Evolutionary conservation across 2,329 filamentous ascomycete species (phyloP), one percentile per base, ranked within the genome.

Genomic region (Colletotrichum navitas): DNA sequence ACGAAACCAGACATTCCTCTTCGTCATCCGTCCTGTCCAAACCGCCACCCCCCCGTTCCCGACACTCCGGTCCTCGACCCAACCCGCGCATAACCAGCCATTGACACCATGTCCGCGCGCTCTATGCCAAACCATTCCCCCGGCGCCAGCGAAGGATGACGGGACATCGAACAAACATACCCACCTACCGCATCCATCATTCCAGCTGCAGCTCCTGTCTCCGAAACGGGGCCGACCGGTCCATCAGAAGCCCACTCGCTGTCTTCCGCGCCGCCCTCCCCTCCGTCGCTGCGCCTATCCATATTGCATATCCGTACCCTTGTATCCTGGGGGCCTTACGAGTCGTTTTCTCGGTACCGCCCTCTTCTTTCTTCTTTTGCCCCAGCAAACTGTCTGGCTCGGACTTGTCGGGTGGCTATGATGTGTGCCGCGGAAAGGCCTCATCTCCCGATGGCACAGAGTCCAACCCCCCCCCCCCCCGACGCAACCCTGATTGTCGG

Each of bases 41-140:
- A 55, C 36, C 54, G 52, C 24, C 54, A 69, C 4, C 34, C n/a
- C n/a, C 24, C 11, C 12, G 18, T 56, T 61, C 67, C 67, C 67
- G 67, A 55, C 47, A 55, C 55, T 66, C 41, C 66, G 67, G 67
- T 56, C 62, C 62, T 32, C 55, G 55, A 54, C 34, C 52, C 55
- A 68, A 34, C 55, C 56, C 51, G n/a, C 61, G 24, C 63, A 66
- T 61, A 55, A 34, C 18, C 51, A 24, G 52, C 34, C 52, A 56
- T 64, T 51, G 41, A 43, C 52, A 65, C 54, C 54, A 56, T 56
- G 51, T 36, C 54, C n/a, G 45, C 55, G 45, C 60, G 52, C 55
- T 56, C 45, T 41, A 49, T 60, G 55, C 47, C 67, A 66, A 70
- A 70, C 67, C 67, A 61, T 29, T 47, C 54, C 67, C 54, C 45